Evolutionary conservation across 2,329 filamentous ascomycete genomes (phyloP), one percentile per base, ranked within the genome.

Genomic region (Botrytis paeoniae): DNA sequence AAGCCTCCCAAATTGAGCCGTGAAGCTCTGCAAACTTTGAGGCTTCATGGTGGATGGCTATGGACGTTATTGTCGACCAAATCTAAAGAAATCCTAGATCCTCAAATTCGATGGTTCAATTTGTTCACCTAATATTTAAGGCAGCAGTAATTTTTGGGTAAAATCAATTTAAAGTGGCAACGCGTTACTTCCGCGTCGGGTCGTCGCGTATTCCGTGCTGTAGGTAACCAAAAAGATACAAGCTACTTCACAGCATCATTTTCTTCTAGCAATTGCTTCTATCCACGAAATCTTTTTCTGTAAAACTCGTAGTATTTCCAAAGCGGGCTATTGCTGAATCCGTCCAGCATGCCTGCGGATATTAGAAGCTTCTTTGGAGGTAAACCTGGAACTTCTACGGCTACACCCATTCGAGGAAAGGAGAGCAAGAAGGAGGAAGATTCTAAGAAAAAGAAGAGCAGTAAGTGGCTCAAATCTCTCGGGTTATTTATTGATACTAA

Each of bases 311-410:
- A 14, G 45, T n/a, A n/a, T 43, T 57, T 32, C 22, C 32, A 61
- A 8, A 37, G n/a, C 16, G 62, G 35, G 35, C n/a, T 22, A n/a
- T 45, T 48, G 35, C 35, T 71, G 25, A 37, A 57, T 54, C 32
- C n/a, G 29, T n/a, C 48, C 73, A 78, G 64, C 61, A 97, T 97
- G 94, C 89, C 94, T 71, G 93, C 77, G 75, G 95, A 98, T 83
- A 98, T 98, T 80, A 89, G 95, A 80, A 94, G 87, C 78, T 98
- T 98, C 83, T 98, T 98, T 85, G 90, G 92, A 72, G 89, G 92
- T 75, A 94, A 94, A 82, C 45, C 69, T 43, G 59, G n/a, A 54
- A 32, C 35, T 32, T 48, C 69, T 76, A 89, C 89, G 69, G 86
- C 88, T 76, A 84, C 86, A 62, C 84, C 87, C 25, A 83, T 85